These are phyloP conservation scores for Lipomyces spencermartinsiae DNA, from an alignment of 805 yeast genomes.

Conservation along the genomic window DNA sequence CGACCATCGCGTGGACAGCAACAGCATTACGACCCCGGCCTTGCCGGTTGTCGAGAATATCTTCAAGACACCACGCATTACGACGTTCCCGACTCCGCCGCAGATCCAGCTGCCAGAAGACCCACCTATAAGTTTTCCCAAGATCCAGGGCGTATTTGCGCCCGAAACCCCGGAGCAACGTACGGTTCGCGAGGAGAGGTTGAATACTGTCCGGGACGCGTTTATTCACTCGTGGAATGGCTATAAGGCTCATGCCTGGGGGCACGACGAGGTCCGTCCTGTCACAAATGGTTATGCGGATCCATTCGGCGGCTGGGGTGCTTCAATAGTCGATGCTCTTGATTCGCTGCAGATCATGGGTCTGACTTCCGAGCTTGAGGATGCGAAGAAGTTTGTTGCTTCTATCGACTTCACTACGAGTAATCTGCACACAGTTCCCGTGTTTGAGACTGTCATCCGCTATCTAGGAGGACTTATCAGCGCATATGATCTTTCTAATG, in stretches of 20 bases:
- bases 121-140: slow-evolving; percentile 29
- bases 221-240: slow-evolving; percentile 54
- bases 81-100: slow-evolving; percentile 31
- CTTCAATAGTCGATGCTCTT: slow-evolving; percentile 58
- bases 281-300: slow-evolving; percentile 45
- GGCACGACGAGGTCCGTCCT: slow-evolving; percentile 56
- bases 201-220: slow-evolving; percentile 47
- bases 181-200: slow-evolving; percentile 41
- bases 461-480: slow-evolving; percentile 60
- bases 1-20: slow-evolving; percentile 15
- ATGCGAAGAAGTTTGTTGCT: slow-evolving; percentile 49
- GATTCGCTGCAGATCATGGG: slow-evolving; percentile 60
- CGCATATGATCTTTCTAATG: slow-evolving; percentile 58
- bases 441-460: slow-evolving; percentile 60
- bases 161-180: slow-evolving; percentile 39
- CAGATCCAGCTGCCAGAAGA: slow-evolving; percentile 30
- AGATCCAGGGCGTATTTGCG: slow-evolving; percentile 33
- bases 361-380: slow-evolving; percentile 49
- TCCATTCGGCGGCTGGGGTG: slow-evolving; percentile 60
- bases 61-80: slow-evolving; percentile 12
- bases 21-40: slow-evolving; percentile 20
- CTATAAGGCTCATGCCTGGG: slow-evolving; percentile 53
- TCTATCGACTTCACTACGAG: slow-evolving; percentile 51
- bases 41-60: slow-evolving; percentile 3
- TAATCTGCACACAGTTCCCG: slow-evolving; percentile 54